Evolutionary conservation across 352 stramenopile genomes (phyloP).

Genomic region (Phytophthora ramorum): DNA sequence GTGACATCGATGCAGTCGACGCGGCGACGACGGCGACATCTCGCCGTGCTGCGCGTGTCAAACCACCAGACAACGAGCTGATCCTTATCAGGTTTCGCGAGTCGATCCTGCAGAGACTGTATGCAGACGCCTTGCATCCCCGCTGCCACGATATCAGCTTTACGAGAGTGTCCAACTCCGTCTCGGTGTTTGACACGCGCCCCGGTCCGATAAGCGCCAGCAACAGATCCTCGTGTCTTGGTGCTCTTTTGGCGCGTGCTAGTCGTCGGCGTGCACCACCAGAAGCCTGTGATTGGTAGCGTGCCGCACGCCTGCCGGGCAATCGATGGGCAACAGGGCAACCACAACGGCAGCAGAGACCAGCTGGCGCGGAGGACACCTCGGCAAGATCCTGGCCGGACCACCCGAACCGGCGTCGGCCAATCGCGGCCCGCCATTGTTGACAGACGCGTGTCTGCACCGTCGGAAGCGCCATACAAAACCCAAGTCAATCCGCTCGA

Average conservation of each 20-base stretch:
- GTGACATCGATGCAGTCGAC: neutral
- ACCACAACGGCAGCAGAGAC: neutral
- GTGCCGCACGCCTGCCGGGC: neutral
- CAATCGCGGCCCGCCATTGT: neutral
- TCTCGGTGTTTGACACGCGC: neutral
- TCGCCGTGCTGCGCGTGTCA: neutral
- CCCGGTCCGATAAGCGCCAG: too few relatives aligned
- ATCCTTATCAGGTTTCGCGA: neutral
- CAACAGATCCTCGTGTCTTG: too few relatives aligned
- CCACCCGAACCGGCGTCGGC: neutral
- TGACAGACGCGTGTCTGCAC: conserved; percentile 3
- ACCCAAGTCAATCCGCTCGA: conserved; percentile 11
- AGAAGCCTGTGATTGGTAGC: conserved; percentile 1
- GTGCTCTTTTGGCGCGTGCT: too few relatives aligned
- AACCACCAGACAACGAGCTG: neutral
- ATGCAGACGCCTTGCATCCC: neutral
- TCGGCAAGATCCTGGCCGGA: neutral
- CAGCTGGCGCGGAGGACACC: neutral
- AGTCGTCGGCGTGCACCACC: neutral
- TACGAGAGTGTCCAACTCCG: neutral
- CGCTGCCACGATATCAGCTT: neutral
- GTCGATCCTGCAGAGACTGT: neutral
- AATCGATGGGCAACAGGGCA: neutral
- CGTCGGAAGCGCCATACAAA: conserved; percentile 19
- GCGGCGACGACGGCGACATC: neutral